Percentiles rank a stretch among this genome's conserved stretches.
Evolutionary conservation across 1,284 basidiomycete genomes (phyloP).

Genomic region (Fomitopsis palustris): DNA sequence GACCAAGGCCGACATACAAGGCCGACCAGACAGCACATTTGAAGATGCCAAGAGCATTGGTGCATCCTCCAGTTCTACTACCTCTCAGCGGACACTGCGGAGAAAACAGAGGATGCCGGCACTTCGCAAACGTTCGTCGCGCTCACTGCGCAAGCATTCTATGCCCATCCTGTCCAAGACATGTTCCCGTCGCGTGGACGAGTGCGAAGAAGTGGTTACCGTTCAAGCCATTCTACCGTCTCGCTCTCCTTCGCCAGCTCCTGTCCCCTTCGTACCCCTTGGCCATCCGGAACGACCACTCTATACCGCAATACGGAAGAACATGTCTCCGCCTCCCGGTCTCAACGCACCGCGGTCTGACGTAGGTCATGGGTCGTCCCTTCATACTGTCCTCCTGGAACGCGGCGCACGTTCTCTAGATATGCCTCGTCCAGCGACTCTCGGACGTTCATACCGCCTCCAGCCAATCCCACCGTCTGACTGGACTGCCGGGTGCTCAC

Average conservation of each 20-base stretch:
- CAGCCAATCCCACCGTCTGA: slow-evolving; percentile 11
- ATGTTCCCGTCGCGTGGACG: slow-evolving; percentile 9
- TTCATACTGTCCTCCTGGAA: slow-evolving; percentile 19
- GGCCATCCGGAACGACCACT: slow-evolving; percentile 43
- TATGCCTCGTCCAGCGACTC: slow-evolving; percentile 16
- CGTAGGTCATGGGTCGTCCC: slow-evolving; percentile 22
- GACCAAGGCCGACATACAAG: background rate
- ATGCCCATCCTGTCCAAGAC: slow-evolving; percentile 20
- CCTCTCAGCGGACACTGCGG: slow-evolving; percentile 33
- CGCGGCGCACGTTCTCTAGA: slow-evolving; percentile 19
- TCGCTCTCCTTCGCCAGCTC: background rate
- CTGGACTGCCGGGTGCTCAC: slow-evolving; percentile 30
- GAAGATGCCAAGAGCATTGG: slow-evolving; percentile 6
- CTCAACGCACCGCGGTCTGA: slow-evolving; percentile 27
- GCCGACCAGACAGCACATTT: background rate
- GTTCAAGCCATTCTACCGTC: background rate
- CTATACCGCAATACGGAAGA: slow-evolving; percentile 59
- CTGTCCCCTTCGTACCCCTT: slow-evolving; percentile 10
- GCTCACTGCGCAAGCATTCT: slow-evolving; percentile 34
- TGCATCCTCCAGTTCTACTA: slow-evolving; percentile 19
- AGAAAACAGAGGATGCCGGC: slow-evolving; percentile 35
- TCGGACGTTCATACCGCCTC: slow-evolving; percentile 12
- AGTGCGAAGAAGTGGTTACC: slow-evolving; percentile 12
- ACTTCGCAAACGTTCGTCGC: slow-evolving; percentile 35
- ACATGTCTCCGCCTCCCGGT: slow-evolving; percentile 41